Evolutionary conservation across 495 filamentous ascomycete genomes (phyloP).

Genomic region (Daldinia vernicosa): DNA sequence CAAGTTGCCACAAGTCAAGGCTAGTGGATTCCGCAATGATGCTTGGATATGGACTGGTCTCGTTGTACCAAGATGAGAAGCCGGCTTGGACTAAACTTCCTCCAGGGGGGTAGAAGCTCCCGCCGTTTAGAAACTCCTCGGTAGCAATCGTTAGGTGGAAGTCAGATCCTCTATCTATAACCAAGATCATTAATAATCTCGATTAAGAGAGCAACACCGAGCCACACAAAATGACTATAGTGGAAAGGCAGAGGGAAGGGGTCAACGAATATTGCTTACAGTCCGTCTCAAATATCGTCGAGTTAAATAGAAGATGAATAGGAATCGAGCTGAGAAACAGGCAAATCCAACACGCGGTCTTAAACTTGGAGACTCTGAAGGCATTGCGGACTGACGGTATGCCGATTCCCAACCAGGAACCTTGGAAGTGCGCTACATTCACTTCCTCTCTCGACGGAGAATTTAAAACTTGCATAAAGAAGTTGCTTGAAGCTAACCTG

Average conservation of each 20-base stretch:
- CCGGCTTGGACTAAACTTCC: constrained; percentile 24
- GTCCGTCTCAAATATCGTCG: constrained; percentile 34
- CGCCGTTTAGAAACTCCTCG: constrained; percentile 47
- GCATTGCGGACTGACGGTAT: constrained; percentile 54
- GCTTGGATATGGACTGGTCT: too few relatives aligned
- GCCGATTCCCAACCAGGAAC: constrained; percentile 54
- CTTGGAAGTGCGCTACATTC: constrained; percentile 47
- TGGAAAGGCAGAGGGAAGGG: neutral
- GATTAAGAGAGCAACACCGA: constrained; percentile 1
- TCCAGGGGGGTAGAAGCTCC: constrained; percentile 30
- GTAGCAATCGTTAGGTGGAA: constrained; percentile 51
- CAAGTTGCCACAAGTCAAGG: too few relatives aligned
- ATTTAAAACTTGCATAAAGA: constrained; percentile 54
- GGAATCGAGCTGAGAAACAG: constrained; percentile 45
- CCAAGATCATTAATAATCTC: constrained; percentile 31
- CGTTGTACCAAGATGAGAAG: neutral
- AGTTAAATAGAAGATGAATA: constrained; percentile 46
- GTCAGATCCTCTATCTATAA: constrained; percentile 44
- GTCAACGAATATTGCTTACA: constrained; percentile 26
- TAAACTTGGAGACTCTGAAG: constrained; percentile 34
- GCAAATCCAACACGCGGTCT: constrained; percentile 38
- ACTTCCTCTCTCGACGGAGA: constrained; percentile 54
- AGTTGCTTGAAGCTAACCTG: constrained; percentile 46
- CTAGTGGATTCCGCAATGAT: too few relatives aligned
- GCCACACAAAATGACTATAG: neutral